Conservation (phyloP, 805 yeast genomes). For the Sugiyamaella americana region DNA sequence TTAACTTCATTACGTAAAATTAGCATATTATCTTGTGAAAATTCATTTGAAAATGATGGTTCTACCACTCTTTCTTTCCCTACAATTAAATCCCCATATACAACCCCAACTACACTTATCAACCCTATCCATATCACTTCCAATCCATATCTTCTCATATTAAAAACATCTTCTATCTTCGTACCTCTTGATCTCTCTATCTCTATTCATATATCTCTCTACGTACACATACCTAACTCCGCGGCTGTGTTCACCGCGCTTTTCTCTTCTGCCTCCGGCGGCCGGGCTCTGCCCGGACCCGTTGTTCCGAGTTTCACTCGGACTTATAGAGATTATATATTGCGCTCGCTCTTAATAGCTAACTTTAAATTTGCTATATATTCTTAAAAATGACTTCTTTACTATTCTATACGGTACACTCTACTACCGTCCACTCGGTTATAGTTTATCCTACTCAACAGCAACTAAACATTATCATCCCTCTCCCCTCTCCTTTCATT, state of each 20-base stretch:
- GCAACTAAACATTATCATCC: no score
- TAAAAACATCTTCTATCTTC: not conserved
- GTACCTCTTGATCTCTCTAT: not conserved
- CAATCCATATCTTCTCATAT: not conserved
- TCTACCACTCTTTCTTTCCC: not conserved
- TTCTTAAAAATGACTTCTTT: no score
- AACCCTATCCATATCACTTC: not conserved
- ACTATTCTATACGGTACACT: no score
- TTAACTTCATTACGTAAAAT: constrained; percentile 40
- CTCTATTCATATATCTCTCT: no score
- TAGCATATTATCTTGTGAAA: constrained; percentile 1
- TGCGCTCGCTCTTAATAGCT: no score
- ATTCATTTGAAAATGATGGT: not conserved
- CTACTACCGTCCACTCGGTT: no score
- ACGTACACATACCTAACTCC: no score
- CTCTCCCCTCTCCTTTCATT: no score
- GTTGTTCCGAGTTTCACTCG: not conserved
- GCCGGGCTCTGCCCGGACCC: not conserved
- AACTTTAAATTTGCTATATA: no score
- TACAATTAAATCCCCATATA: not conserved
- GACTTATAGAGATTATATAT: no score
- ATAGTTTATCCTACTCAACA: no score
- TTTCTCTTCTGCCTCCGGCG: not conserved
- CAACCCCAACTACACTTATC: not conserved
- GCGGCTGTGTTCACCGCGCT: no score